Percentiles rank a stretch among this genome's conserved stretches.
Evolutionary conservation across 2,329 filamentous ascomycete genomes (phyloP).

Genomic region (Epichloe baconii): DNA sequence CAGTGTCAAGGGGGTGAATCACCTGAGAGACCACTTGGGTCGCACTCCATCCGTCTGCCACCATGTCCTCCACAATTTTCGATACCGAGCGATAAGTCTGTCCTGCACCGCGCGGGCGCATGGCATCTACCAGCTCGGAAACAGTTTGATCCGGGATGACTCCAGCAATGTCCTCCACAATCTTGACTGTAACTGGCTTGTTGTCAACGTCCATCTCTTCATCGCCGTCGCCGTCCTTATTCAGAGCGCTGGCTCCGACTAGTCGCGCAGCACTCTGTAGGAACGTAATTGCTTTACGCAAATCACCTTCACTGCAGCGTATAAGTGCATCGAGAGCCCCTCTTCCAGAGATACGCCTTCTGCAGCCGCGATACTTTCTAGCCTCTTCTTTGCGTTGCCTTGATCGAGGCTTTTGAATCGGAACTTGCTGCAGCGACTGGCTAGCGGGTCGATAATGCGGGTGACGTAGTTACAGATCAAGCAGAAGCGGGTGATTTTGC

Average conservation of each 20-base stretch:
- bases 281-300: constrained; percentile 92
- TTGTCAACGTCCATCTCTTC: constrained; percentile 49
- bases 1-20: constrained; percentile 13
- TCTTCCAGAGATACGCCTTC: constrained; percentile 67
- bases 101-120: constrained; percentile 55
- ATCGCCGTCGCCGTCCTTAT: constrained; percentile 36
- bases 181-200: constrained; percentile 57
- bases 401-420: constrained; percentile 93
- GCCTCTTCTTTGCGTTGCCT: constrained; percentile 62
- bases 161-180: constrained; percentile 88
- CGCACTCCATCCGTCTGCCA: constrained; percentile 95
- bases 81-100: constrained; percentile 62
- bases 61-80: constrained; percentile 73
- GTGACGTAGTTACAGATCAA: constrained; percentile 98
- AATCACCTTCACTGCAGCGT: constrained; percentile 78
- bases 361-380: constrained; percentile 69
- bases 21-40: constrained; percentile 75
- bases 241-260: constrained; percentile 51
- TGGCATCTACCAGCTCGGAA: constrained; percentile 54
- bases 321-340: constrained; percentile 73
- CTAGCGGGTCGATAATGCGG: constrained; percentile 90
- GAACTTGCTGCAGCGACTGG: constrained; percentile 90
- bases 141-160: constrained; percentile 74
- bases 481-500: constrained; percentile 91
- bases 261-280: constrained; percentile 87